Conservation (phyloP, 2,329 filamentous ascomycete species). For the Colletotrichum sp. region DNA sequence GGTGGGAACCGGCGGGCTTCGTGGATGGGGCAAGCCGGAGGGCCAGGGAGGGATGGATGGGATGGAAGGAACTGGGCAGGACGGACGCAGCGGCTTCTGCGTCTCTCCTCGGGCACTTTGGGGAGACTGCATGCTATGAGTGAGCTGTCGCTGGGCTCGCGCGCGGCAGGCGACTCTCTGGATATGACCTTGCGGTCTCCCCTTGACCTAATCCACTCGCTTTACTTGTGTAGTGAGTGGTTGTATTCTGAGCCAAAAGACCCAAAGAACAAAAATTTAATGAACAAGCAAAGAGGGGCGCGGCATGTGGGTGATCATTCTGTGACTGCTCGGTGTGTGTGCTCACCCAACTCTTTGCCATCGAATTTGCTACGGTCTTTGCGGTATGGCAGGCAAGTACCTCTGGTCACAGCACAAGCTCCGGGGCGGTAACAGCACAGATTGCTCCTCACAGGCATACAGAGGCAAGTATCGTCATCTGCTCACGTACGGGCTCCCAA, state of each 20-base stretch:
- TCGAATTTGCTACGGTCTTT: background rate
- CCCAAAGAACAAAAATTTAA: conserved; percentile 15
- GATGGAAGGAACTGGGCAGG: background rate
- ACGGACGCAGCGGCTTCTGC: background rate
- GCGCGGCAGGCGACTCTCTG: background rate
- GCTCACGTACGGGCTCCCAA: background rate
- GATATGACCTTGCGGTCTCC: conserved; percentile 4
- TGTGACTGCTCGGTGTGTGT: conserved; percentile 14
- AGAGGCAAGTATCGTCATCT: background rate
- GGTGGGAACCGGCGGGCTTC: background rate
- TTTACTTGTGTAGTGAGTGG: conserved; percentile 13
- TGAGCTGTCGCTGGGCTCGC: background rate
- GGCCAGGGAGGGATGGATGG: background rate
- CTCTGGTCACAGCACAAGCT: background rate
- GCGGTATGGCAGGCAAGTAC: background rate
- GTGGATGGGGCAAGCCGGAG: background rate
- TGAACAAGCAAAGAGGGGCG: conserved; percentile 15
- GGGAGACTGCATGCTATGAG: background rate
- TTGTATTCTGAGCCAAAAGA: conserved; percentile 18
- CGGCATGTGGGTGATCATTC: conserved; percentile 17
- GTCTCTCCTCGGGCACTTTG: background rate
- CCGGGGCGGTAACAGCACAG: background rate
- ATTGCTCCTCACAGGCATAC: background rate
- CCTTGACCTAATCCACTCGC: conserved; percentile 12
- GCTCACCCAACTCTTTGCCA: conserved; percentile 1